These are phyloP conservation scores for Yamadazyma takamatsuzukensis DNA, from an alignment of 805 yeast genomes.

Conservation along the genomic window DNA sequence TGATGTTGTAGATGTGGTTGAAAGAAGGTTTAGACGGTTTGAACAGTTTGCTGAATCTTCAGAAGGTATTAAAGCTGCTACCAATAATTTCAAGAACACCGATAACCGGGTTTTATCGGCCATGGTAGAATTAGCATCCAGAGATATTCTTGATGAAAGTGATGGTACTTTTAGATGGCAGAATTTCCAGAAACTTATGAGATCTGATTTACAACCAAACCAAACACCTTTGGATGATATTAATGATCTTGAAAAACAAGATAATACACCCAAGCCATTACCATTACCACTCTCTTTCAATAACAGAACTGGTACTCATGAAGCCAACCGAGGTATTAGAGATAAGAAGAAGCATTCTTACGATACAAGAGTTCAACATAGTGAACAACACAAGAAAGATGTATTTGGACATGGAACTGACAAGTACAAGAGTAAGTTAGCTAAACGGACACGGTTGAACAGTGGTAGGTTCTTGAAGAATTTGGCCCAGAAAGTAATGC, in stretches of 20 bases:
- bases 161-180: slow-evolving; percentile 50
- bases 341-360: slow-evolving; percentile 78
- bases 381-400: slow-evolving; percentile 61
- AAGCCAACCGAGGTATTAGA: slow-evolving; percentile 77
- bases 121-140: slow-evolving; percentile 69
- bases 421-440: slow-evolving; percentile 46
- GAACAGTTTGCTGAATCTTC: slow-evolving; percentile 42
- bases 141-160: slow-evolving; percentile 55
- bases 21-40: slow-evolving; percentile 57
- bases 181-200: slow-evolving; percentile 19
- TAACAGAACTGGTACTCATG: slow-evolving; percentile 71
- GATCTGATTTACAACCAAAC: slow-evolving; percentile 12
- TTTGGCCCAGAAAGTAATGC: slow-evolving; percentile 51
- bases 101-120: slow-evolving; percentile 49
- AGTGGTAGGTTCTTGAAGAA: slow-evolving; percentile 54
- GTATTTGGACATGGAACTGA: slow-evolving; percentile 78
- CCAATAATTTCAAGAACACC: slow-evolving; percentile 33
- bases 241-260: slow-evolving; percentile 20
- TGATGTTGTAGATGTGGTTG: slow-evolving; percentile 77
- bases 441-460: slow-evolving; percentile 47
- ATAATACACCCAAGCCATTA: slow-evolving; percentile 27
- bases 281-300: slow-evolving; percentile 65
- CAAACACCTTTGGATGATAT: slow-evolving; percentile 22
- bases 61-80: slow-evolving; percentile 44
- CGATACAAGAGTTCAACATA: slow-evolving; percentile 76